These are phyloP conservation scores for Hypoxylon sp. DNA, from an alignment of 2,329 filamentous ascomycete species.

Conservation along the genomic window DNA sequence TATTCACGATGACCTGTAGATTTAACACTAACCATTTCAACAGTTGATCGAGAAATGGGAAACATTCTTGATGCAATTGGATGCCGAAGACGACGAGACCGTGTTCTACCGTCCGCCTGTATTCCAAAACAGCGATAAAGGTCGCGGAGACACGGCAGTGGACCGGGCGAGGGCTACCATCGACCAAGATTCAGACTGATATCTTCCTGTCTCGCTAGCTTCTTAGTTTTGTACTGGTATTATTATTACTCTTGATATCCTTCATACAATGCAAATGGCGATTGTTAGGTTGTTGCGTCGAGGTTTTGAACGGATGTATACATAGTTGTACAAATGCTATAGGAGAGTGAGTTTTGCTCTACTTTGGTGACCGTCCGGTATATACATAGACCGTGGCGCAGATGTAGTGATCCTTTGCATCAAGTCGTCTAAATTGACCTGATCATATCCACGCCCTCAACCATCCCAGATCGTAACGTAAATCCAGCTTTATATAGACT, in stretches of 20 bases:
- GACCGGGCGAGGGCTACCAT: conserved; percentile 67
- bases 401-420: too few species aligned
- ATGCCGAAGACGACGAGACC: conserved; percentile 86
- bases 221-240: conserved; percentile 9
- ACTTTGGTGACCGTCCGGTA: too few species aligned
- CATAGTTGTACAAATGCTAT: conserved; percentile 45
- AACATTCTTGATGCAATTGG: conserved; percentile 94
- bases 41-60: conserved; percentile 91
- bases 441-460: too few species aligned
- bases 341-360: too few species aligned
- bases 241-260: conserved; percentile 25
- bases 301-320: conserved; percentile 37
- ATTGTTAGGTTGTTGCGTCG: conserved; percentile 5
- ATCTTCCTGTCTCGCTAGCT: too few species aligned
- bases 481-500: too few species aligned
- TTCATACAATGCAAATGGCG: conserved; percentile 17
- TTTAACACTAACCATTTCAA: conserved; percentile 36
- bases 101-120: conserved; percentile 72
- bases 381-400: too few species aligned
- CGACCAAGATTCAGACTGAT: conserved; percentile 67
- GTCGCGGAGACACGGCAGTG: conserved; percentile 64
- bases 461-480: too few species aligned
- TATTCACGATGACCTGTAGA: background rate
- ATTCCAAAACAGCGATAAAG: conserved; percentile 59
- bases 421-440: too few species aligned